Percentiles rank a stretch among this genome's conserved stretches.
These are phyloP conservation scores for Candida wancherniae DNA, from an alignment of 805 yeast genomes.

Conservation along the genomic window DNA sequence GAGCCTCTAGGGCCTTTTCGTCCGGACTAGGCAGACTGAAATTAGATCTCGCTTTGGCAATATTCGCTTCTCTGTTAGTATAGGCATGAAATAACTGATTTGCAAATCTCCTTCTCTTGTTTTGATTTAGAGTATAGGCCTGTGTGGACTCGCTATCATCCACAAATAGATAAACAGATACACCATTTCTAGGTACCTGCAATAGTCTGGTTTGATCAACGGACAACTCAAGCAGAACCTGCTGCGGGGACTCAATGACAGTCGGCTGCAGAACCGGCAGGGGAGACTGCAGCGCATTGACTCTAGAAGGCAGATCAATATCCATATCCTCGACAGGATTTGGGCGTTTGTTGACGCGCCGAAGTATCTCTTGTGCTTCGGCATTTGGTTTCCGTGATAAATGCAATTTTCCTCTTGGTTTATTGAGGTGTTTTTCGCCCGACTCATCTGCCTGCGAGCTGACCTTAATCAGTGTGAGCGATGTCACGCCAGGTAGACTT, in stretches of 20 bases:
- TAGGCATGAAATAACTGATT: slow-evolving; percentile 25
- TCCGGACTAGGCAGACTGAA: slow-evolving; percentile 80
- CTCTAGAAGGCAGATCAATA: too few relatives aligned
- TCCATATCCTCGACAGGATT: slow-evolving; percentile 3
- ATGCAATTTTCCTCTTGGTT: too few relatives aligned
- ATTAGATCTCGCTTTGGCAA: slow-evolving; percentile 45
- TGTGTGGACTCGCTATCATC: not conserved
- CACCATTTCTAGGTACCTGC: slow-evolving; percentile 4
- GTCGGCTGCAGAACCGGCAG: too few relatives aligned
- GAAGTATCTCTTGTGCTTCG: too few relatives aligned
- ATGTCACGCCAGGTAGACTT: too few relatives aligned
- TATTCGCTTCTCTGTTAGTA: slow-evolving; percentile 38
- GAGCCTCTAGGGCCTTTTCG: slow-evolving; percentile 61
- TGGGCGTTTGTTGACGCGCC: too few relatives aligned
- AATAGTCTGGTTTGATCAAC: slow-evolving; percentile 9
- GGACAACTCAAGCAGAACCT: slow-evolving; percentile 4
- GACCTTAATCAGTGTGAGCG: too few relatives aligned
- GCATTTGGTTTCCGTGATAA: too few relatives aligned
- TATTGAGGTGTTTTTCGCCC: too few relatives aligned
- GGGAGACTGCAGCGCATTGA: too few relatives aligned
- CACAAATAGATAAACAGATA: slow-evolving; percentile 8
- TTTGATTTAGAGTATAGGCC: slow-evolving; percentile 3
- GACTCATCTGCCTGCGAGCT: too few relatives aligned
- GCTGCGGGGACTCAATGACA: slow-evolving; percentile 1
- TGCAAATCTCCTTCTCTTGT: slow-evolving; percentile 9